Evolutionary conservation across 176 grass and related monocot genomes (phyloP).

Genomic region (Zea luxurians): DNA sequence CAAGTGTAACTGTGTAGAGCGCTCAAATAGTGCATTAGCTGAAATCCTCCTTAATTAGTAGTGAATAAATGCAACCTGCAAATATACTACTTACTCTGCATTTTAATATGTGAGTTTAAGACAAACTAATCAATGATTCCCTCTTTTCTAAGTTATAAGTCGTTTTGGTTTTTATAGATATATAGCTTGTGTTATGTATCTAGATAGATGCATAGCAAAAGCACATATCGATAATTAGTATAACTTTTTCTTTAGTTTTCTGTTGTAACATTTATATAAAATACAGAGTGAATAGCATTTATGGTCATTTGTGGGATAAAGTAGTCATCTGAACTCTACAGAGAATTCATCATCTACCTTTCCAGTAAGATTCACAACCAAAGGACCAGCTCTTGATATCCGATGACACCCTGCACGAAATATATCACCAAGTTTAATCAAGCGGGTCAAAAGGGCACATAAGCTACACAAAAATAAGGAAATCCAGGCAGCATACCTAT

Average conservation of each 20-base stretch:
- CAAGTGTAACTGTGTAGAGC: neutral
- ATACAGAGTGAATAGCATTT: conserved; percentile 1
- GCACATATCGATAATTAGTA: neutral
- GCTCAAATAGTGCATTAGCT: neutral
- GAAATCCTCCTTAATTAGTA: neutral
- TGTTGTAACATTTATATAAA: neutral
- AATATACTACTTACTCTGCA: neutral
- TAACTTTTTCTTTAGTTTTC: neutral
- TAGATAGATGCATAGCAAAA: no score
- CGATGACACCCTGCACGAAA: conserved; percentile 69
- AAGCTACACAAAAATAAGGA: conserved; percentile 10
- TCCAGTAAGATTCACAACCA: conserved; percentile 72
- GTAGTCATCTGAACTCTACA: conserved; percentile 9
- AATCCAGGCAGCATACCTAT: conserved; percentile 58
- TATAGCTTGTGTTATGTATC: no score
- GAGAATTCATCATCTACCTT: conserved; percentile 65
- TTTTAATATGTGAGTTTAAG: neutral
- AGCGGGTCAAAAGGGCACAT: neutral
- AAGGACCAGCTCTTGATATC: conserved; percentile 56
- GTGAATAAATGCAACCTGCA: neutral
- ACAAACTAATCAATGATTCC: neutral
- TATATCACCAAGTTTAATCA: conserved; percentile 23
- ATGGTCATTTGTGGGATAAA: conserved; percentile 12
- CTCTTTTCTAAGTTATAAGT: no score
- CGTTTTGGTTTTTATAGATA: no score